phyloP scores from a whole-genome alignment of 2,329 filamentous ascomycete genomes.

The Chaetoscypha palmicola region DNA sequence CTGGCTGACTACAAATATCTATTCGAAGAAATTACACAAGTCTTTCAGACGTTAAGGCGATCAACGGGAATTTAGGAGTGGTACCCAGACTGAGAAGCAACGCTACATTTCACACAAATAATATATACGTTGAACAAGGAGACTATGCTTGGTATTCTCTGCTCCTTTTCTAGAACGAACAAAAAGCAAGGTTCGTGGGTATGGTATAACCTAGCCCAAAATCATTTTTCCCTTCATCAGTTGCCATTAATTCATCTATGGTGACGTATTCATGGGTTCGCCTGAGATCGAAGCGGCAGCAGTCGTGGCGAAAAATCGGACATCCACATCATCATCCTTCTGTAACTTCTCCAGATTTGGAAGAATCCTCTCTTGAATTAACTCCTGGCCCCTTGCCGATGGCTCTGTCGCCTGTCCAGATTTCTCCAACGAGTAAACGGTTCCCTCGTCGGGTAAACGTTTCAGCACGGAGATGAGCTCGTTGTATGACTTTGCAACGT shows the following conservation, averaged over 20 bases:
- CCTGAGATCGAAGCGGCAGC: constrained; percentile 53
- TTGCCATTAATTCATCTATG: constrained; percentile 30
- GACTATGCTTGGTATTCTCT: constrained; percentile 29
- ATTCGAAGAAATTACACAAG: no score
- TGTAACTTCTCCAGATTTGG: constrained; percentile 92
- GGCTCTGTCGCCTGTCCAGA: constrained; percentile 53
- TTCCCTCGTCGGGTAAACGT: constrained; percentile 81
- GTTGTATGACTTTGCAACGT: constrained; percentile 95
- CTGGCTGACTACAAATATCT: no score
- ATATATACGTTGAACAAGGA: background rate
- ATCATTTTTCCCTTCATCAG: constrained; percentile 15
- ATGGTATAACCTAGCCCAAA: constrained; percentile 19
- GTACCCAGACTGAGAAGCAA: no score
- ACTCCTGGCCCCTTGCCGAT: constrained; percentile 65
- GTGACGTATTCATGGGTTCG: constrained; percentile 49
- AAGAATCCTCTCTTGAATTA: constrained; percentile 80
- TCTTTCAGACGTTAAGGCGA: no score
- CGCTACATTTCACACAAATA: no score
- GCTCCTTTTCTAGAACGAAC: constrained; percentile 28
- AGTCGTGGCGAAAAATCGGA: constrained; percentile 93
- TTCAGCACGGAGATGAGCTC: constrained; percentile 87
- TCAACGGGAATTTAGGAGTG: no score
- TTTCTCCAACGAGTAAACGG: constrained; percentile 79
- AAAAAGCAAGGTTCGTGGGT: constrained; percentile 22
- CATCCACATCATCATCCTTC: constrained; percentile 95